Conservation (phyloP, 148 eudicot genomes). For the Vaccinium macrocarpon region DNA sequence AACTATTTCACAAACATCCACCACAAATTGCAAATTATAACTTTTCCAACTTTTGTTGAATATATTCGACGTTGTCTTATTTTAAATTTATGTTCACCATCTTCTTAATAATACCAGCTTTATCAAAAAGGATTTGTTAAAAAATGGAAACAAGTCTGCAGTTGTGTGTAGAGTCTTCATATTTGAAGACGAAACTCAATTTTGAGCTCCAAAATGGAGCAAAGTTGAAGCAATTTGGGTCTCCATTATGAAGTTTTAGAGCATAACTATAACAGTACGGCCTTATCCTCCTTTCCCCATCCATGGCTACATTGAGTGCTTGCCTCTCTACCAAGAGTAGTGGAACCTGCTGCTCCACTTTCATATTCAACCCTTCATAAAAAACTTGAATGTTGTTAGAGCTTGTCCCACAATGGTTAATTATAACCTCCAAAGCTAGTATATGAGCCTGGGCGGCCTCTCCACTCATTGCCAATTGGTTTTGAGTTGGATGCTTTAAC, state of each 20-base stretch:
- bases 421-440: too few relatives aligned
- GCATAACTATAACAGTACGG: background rate
- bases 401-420: too few relatives aligned
- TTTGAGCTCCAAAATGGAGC: background rate
- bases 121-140: background rate
- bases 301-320: slow-evolving; percentile 98
- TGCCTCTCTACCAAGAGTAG: slow-evolving; percentile 93
- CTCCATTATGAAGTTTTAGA: background rate
- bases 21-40: background rate
- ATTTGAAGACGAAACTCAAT: background rate
- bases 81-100: background rate
- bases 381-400: slow-evolving; percentile 91
- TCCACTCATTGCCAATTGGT: too few relatives aligned
- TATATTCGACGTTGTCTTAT: background rate
- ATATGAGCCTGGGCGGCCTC: too few relatives aligned
- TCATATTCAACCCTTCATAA: slow-evolving; percentile 92
- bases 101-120: background rate
- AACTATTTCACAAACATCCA: background rate
- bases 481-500: too few relatives aligned
- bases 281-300: slow-evolving; percentile 86
- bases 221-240: background rate
- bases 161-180: background rate
- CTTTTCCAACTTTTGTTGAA: background rate
- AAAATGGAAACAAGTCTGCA: too few relatives aligned
- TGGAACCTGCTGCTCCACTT: slow-evolving; percentile 86